These are phyloP conservation scores for Saccharomyces pastorianus DNA, from an alignment of 1,139 yeast genomes.

Conservation along the genomic window DNA sequence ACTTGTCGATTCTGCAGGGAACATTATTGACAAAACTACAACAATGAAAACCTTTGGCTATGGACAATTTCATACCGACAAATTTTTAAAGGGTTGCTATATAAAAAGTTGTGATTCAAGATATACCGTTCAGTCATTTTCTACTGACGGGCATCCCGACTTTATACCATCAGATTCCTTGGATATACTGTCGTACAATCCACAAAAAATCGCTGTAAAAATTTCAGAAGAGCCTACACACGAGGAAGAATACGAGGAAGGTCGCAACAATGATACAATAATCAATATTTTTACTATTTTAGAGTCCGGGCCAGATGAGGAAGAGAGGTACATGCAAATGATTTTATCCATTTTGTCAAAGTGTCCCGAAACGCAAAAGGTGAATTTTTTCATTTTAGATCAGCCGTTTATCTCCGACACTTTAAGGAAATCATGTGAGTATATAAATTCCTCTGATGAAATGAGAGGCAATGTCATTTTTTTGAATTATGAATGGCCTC, in stretches of 20 bases:
- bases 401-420: conserved; percentile 60
- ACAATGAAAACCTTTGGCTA: conserved; percentile 31
- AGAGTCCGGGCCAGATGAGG: conserved; percentile 63
- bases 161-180: conserved; percentile 11
- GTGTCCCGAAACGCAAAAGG: conserved; percentile 41
- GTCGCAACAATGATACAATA: conserved; percentile 39
- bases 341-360: conserved; percentile 63
- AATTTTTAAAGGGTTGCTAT: conserved; percentile 9
- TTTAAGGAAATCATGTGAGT: conserved; percentile 53
- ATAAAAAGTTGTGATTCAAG: conserved; percentile 20
- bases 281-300: conserved; percentile 81
- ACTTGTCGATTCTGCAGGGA: conserved; percentile 14
- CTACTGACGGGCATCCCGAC: conserved; percentile 23
- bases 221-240: neutral
- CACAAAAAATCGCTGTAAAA: conserved; percentile 6
- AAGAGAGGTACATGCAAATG: conserved; percentile 67
- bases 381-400: conserved; percentile 84
- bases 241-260: neutral
- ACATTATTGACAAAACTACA: conserved; percentile 13
- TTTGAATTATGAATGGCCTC: conserved; percentile 84
- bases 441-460: conserved; percentile 39
- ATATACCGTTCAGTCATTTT: conserved; percentile 19
- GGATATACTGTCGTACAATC: conserved; percentile 11
- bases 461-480: conserved; percentile 46
- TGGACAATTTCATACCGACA: conserved; percentile 20